Base-by-base conservation (phyloP, 2,329 filamentous ascomycete genomes). In the Verticillium zaregamsianum region DNA sequence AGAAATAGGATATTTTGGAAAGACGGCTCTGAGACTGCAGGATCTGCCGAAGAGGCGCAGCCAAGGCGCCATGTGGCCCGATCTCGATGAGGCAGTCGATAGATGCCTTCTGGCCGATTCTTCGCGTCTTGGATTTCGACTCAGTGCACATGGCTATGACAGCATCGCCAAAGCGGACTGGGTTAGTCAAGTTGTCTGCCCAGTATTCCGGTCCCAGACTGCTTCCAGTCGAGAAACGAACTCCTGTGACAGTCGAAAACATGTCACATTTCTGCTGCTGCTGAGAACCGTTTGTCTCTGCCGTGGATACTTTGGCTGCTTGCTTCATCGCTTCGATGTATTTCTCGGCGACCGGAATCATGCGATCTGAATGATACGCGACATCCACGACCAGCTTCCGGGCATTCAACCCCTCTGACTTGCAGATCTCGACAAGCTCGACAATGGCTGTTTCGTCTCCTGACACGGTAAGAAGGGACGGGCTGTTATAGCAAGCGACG, bases 391-490 rank as follows among this genome's bases (percentile, higher is more conserved):
- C 35, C 1, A 64, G 54, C 5, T 31, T 23, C 3, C 60, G 52
- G 11, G 58, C 58, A 25, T 59, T 57, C 23, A 60, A 9, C 49
- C 62, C 60, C 61, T 64, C 62, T 15, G 62, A 71, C 55, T 81
- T 74, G 17, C 80, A 64, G 40, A 69, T 68, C 2, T 65, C 63
- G 1, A 39, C 75, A 0, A 85, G 68, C 64, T 77, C 72, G 9
- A 79, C 76, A 1, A 86, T 71, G 3, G 75, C 77, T 0, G 69
- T 66, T 28, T 76, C 73, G 55, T 82, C 78, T 12, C 83, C 83
- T 0, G 82, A 84, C 0, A 84, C 74, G 0, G 83, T 86, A 11
- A 82, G 69, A 15, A 78, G 84, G 1, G 73, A 72, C 0, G 82
- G 82, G 23, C 80, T 35, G 14, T 35, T 35, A 5, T 83, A 76